A percentile compares a stretch with the other conserved stretches of the same genome.
Evolutionary conservation across 805 yeast species (phyloP).

Genomic region (Sugiyamaella qingdaonensis): DNA sequence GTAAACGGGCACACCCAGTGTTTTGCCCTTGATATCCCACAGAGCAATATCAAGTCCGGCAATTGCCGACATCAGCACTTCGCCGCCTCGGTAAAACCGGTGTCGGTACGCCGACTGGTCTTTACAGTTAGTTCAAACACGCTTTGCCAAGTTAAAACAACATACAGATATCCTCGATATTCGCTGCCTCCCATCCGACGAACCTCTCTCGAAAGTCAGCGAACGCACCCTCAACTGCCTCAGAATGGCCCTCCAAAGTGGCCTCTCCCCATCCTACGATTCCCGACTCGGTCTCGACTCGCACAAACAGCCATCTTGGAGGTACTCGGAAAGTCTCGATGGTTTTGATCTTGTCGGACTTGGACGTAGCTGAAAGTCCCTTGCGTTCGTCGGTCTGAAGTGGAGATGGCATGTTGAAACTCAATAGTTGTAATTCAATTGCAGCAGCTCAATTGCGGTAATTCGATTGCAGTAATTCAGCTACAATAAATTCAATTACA

Average conservation of each 20-base stretch:
- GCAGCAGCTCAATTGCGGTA: too few relatives aligned
- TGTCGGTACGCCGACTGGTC: constrained; percentile 28
- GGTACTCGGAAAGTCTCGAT: constrained; percentile 32
- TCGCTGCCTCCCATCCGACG: constrained; percentile 31
- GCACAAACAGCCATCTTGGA: constrained; percentile 31
- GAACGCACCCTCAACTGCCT: constrained; percentile 32
- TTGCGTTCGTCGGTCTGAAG: constrained; percentile 10
- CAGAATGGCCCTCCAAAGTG: constrained; percentile 32
- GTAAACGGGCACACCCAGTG: constrained; percentile 31
- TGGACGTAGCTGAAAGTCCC: constrained; percentile 4
- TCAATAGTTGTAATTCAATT: background rate
- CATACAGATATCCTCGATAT: constrained; percentile 29
- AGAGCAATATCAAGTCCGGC: constrained; percentile 33
- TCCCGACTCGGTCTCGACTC: constrained; percentile 28
- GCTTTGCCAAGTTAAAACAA: too few relatives aligned
- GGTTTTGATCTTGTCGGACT: constrained; percentile 18
- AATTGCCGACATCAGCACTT: constrained; percentile 32
- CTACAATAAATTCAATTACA: too few relatives aligned
- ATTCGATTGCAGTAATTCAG: too few relatives aligned
- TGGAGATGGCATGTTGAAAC: constrained; percentile 9
- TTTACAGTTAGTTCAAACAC: background rate
- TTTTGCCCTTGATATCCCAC: constrained; percentile 33
- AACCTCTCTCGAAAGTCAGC: constrained; percentile 30
- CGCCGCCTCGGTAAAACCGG: constrained; percentile 33
- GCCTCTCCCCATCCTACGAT: constrained; percentile 33